Evolutionary conservation across 768 basidiomycete species (phyloP), one percentile per base, ranked within the genome.

Genomic region (Albatrellus ellisii): DNA sequence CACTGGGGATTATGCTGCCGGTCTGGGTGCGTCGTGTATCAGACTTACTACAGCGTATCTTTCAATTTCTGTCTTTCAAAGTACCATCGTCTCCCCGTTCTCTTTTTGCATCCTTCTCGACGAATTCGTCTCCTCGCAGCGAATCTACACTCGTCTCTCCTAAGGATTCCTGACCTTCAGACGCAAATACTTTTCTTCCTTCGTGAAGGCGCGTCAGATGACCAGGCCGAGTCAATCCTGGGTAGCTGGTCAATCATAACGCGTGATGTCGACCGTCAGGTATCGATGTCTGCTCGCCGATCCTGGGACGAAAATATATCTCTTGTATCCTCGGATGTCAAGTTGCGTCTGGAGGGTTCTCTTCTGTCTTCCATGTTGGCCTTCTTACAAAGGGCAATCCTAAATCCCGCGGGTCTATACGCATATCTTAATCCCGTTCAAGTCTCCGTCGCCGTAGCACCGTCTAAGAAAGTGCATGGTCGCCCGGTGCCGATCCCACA

Each of bases 11-110:
- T 42, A 82, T 79, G 67, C 52, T 92, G 25, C 89, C 89, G 3
- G 89, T 94, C 43, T 98, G 92, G 92, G 91, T 94, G 56, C 52
- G 87, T 69, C 21, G 37, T 18, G 24, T 25, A 2, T 27, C 21
- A 18, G 29, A 26, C 11, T 35, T 43, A 39, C 17, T 47, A 24
- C 39, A 18, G 42, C 36, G 10, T 31, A 24, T 3, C n/a, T n/a
- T 22, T 44, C 18, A 34, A 25, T 29, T 18, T 25, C 28, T 27
- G 17, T 8, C 8, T 4, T 21, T 14, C n/a, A 12, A 45, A 94
- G 91, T 62, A 89, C 26, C 86, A 95, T 59, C 89, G 94, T 59
- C 62, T 84, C n/a, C 78, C 91, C 0, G 67, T 80, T 1, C 68
- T 95, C 12, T 75, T 89, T 40, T 64, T 86, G 25, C 86, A 92